Base-by-base conservation (phyloP, 306 rosid genomes). In the Cercis canadensis region DNA sequence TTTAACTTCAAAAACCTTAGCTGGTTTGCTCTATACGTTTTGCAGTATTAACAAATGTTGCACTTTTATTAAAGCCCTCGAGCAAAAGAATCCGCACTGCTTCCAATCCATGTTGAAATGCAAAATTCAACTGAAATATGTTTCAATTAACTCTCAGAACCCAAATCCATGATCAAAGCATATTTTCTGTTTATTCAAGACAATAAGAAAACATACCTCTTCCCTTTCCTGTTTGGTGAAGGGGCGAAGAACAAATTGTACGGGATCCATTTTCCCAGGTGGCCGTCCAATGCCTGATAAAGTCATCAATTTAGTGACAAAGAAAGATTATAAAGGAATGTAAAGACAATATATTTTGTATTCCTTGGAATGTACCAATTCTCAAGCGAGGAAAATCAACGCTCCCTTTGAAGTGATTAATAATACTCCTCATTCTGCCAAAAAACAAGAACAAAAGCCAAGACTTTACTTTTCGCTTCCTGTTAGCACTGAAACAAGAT, bases 401-500 rank as follows among this genome's bases (percentile, higher is more conserved):
- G 67, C 80, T 86, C 71, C 92, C 96, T 83, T 91, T 86, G 45
- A 94, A 87, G 82, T 89, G 96, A 86, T 80, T 91, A 73, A 91
- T 85, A 70, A 91, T 65, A 72, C 89, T 91, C 78, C 86, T 89
- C 97, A 91, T 91, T 78, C 99, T 94, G 91, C 82, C 75, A 70
- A 32, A 72, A 53, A 54, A 50, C 66, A 71, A n/a, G n/a, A n/a
- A 75, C 33, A 24, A 69, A 49, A 70, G 65, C 17, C 71, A 55
- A 64, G 57, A 57, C 44, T 70, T 70, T 40, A 61, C 45, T 75
- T 10, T 2, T 50, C 33, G 43, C 60, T 55, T 57, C 29, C 3
- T 6, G 54, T 58, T 60, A 57, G n/a, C n/a, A n/a, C n/a, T n/a
- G n/a, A n/a, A n/a, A 43, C 62, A 80, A 58, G 63, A 71, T 3